Percentiles rank a stretch among this genome's conserved stretches.
Conservation (phyloP, 2,329 filamentous ascomycete genomes). For the Chrysosporium keratinophilum region DNA sequence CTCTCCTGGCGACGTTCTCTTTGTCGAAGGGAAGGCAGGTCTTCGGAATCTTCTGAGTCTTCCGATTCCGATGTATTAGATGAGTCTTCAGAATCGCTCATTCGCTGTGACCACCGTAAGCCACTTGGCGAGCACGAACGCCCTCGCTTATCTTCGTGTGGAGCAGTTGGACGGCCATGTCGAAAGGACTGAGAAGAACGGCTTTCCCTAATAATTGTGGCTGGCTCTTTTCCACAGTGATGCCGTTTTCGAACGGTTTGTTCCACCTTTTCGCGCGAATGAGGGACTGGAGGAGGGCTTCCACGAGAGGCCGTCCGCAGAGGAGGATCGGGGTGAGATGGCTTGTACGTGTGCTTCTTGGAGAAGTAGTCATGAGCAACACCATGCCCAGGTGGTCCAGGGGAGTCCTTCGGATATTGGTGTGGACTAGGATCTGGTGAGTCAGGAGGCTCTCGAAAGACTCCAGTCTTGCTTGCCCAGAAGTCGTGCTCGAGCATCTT, state of each 20-base stretch:
- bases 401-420: neutral
- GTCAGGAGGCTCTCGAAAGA: conserved; percentile 23
- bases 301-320: neutral
- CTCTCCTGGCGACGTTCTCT: neutral
- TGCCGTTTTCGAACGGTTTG: neutral
- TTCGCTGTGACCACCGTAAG: neutral
- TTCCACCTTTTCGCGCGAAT: neutral
- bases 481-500: conserved; percentile 57
- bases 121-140: conserved; percentile 10
- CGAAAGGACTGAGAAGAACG: conserved; percentile 9
- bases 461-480: conserved; percentile 29
- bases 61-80: neutral
- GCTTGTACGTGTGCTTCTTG: neutral
- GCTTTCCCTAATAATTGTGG: neutral
- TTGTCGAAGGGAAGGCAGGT: neutral
- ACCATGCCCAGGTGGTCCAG: neutral
- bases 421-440: conserved; percentile 24
- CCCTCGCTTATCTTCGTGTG: neutral
- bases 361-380: conserved; percentile 1
- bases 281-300: neutral
- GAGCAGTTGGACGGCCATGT: neutral
- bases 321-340: neutral
- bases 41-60: neutral
- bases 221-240: neutral
- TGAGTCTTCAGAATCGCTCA: neutral